Base-by-base conservation (phyloP, 805 yeast genomes). In the Wickerhamiella slavikovae region DNA sequence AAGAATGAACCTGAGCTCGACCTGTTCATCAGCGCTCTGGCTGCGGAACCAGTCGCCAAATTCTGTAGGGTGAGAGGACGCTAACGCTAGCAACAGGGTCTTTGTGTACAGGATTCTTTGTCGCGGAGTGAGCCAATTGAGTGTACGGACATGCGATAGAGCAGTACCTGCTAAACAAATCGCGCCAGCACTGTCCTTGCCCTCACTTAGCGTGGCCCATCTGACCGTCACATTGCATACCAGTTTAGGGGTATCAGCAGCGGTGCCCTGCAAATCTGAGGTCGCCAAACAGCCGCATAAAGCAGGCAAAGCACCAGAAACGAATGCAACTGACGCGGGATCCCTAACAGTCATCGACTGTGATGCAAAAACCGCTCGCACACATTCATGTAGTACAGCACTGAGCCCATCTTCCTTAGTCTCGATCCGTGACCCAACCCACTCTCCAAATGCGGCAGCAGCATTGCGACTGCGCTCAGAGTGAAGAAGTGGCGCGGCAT, bases 11-110 rank as follows among this genome's bases (percentile, higher is more conserved):
- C 41, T 45, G 3, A 40, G 32, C 5, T 24, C 6, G 2, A n/a
- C 22, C 9, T 37, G 33, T 18, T 43, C 46, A 1, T 17, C 28
- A 3, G 37, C 62, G 55, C 29, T 64, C 62, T 47, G 68, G 38
- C 20, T 41, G 44, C 45, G 67, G 61, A 25, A 70, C 44, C 20
- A 52, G 29, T 15, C 29, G 28, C 43, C 58, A 56, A 55, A 55
- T 16, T 39, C 31, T 12, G 30, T 34, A 7, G 49, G 40, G 25
- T 52, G 49, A 14, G 36, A 28, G 9, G 36, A 29, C 2, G 53
- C 49, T 13, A 55, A 36, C 26, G 42, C 48, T 10, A 55, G 33
- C 9, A 55, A 40, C 31, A 38, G 30, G n/a, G 33, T 36, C 10
- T 41, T 40, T 7, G 36, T 43, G 27, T 42, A 42, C 17, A 21